Evolutionary conservation across 768 basidiomycete species (phyloP).

Genomic region (Termitomyces sp.): DNA sequence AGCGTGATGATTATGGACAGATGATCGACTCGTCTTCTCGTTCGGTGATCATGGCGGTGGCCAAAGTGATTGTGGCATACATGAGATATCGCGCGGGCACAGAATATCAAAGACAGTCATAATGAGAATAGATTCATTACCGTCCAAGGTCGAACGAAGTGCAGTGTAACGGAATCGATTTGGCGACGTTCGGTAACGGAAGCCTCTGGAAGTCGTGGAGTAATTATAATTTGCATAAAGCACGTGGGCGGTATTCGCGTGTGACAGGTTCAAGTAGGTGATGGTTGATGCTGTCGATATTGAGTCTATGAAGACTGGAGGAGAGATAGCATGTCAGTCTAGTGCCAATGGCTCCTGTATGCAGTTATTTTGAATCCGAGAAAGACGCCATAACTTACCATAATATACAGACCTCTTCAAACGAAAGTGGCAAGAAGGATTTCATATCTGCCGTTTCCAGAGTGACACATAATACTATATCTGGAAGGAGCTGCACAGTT

Average conservation of each 20-base stretch:
- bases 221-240: constrained; percentile 5
- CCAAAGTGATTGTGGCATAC: constrained; percentile 15
- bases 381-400: no score
- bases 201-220: neutral
- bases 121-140: constrained; percentile 14
- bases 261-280: neutral
- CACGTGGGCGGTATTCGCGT: constrained; percentile 10
- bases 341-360: neutral
- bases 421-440: no score
- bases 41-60: neutral
- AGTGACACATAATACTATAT: constrained; percentile 4
- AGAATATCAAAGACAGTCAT: constrained; percentile 15
- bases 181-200: no score
- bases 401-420: no score
- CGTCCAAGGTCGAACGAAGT: constrained; percentile 16
- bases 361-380: neutral
- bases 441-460: no score
- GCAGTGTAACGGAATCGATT: constrained; percentile 15
- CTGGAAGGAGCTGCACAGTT: constrained; percentile 30
- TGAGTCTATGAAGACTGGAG: constrained; percentile 4
- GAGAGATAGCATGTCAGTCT: neutral
- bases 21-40: neutral
- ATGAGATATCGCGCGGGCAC: constrained; percentile 14
- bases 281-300: constrained; percentile 7
- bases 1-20: constrained; percentile 12